Evolutionary conservation across 495 filamentous ascomycete species (phyloP), one percentile per base, ranked within the genome.

Genomic region (Cercophora newfieldiana): DNA sequence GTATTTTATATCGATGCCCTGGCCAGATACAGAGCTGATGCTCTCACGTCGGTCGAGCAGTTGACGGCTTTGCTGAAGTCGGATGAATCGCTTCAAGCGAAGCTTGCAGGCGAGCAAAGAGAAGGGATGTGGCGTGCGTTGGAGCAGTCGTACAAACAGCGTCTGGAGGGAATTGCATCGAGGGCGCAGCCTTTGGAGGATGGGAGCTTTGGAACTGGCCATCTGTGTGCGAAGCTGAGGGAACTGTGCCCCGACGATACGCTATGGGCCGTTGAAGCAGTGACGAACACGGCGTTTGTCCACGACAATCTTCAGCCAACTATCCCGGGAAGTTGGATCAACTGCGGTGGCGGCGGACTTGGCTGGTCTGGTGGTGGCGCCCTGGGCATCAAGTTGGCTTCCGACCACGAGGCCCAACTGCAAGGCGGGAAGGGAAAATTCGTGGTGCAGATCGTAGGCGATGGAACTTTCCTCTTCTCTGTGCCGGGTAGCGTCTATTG

Each of bases 291-390:
- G 0, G 76, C 73, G 1, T 87, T 90, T 58, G 91, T 96, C 16
- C 88, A 92, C 22, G 92, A 98, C 69, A 89, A 92, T 68, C 73
- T 97, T n/a, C 86, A 87, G 71, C 88, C 89, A 12, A 90, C 86
- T 16, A 67, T 87, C 1, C 94, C 93, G 0, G 91, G 93, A 5
- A 88, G 87, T 7, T 95, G 92, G 89, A 88, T 97, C 72, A 97
- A 96, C 80, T 98, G 94, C 74, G 94, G 94, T 16, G 94, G 94
- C 31, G 94, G 94, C 37, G 94, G 94, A 3, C 83, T 97, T 0
- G 94, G 94, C 21, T 98, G 94, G 94, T 94, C 90, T n/a, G 94
- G 94, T 22, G 94, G 94, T 51, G 94, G 86, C 62, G 87, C 91
- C 1, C 77, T 96, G 3, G 94, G 94, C 18, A 92, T 97, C 74